Evolutionary conservation across 805 yeast species (phyloP), one percentile per base, ranked within the genome.

Genomic region (Kodamaea restingae): DNA sequence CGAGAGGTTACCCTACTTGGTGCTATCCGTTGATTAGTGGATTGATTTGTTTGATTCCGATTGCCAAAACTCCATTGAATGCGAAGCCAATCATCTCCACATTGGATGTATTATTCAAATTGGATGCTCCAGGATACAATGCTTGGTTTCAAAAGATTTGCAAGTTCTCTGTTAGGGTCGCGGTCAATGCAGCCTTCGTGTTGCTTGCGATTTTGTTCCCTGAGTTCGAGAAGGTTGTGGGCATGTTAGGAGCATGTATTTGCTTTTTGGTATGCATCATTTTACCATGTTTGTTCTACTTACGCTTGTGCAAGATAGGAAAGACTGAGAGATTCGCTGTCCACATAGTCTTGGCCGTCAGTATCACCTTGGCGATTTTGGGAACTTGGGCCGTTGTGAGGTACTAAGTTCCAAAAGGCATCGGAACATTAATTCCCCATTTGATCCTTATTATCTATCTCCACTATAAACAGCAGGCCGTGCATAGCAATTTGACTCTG

Each of bases 1-100:
- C 84, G 3, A 51, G 64, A 4, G 85, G 87, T 0, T 88, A 84
- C 54, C 95, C 96, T 1, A 49, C 56, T 10, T 74, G 77, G 58
- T 70, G 84, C 24, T 57, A 55, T 25, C 52, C 58, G 1, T 33
- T 52, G 18, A 50, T 65, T 14, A 52, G 65, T 40, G 38, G 56
- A 2, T 48, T 66, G n/a, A 55, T 69, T 51, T 68, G 70, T 4
- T 27, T 67, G 18, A 49, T 69, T 11, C 69, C 73, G 7, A 44
- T 68, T n/a, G 64, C 67, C 26, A 69, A 69, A 42, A 49, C 66
- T 32, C 71, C 73, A 2, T 53, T 69, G 42, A 52, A 65, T 9
- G 56, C 60, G 2, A 56, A 60, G 38, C 74, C 74, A 7, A 54
- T 69, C 10, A 55, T 68, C 15, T 58, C 70, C 4, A 65, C 65